phyloP scores from a whole-genome alignment of 2,329 filamentous ascomycete species.

The Neocatenulostroma microsporum region DNA sequence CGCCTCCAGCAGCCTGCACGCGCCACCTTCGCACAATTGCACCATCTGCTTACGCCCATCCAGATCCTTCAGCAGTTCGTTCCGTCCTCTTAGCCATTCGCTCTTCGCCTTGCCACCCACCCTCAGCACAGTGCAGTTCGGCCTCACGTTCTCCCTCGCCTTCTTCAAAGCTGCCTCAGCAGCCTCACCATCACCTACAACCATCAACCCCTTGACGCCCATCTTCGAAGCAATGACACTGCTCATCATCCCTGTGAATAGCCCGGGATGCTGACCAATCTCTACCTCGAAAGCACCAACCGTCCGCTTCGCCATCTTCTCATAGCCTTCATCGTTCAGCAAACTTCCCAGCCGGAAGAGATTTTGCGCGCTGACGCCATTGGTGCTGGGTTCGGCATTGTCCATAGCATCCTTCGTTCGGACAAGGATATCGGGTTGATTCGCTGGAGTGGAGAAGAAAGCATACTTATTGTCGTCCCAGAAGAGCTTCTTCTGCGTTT shows the following conservation, averaged over 20 bases:
- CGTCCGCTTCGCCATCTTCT: conserved; percentile 60
- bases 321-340: conserved; percentile 58
- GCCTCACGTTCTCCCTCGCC: conserved; percentile 32
- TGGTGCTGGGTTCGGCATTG: conserved; percentile 79
- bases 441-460: conserved; percentile 63
- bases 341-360: conserved; percentile 71
- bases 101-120: conserved; percentile 31
- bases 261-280: conserved; percentile 83
- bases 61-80: conserved; percentile 39
- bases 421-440: conserved; percentile 64
- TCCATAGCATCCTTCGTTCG: conserved; percentile 95
- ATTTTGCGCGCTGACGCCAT: conserved; percentile 78
- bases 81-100: conserved; percentile 46
- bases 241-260: conserved; percentile 75
- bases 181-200: conserved; percentile 42
- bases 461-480: conserved; percentile 56
- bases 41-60: conserved; percentile 35
- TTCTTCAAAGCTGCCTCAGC: conserved; percentile 36
- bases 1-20: conserved; percentile 25
- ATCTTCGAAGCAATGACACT: conserved; percentile 67
- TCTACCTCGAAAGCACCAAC: conserved; percentile 84
- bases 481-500: conserved; percentile 67
- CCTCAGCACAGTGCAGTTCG: conserved; percentile 31
- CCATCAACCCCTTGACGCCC: conserved; percentile 55
- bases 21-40: conserved; percentile 40